Evolutionary conservation across 1,139 yeast species (phyloP).

Genomic region (Komagataea norvegica): DNA sequence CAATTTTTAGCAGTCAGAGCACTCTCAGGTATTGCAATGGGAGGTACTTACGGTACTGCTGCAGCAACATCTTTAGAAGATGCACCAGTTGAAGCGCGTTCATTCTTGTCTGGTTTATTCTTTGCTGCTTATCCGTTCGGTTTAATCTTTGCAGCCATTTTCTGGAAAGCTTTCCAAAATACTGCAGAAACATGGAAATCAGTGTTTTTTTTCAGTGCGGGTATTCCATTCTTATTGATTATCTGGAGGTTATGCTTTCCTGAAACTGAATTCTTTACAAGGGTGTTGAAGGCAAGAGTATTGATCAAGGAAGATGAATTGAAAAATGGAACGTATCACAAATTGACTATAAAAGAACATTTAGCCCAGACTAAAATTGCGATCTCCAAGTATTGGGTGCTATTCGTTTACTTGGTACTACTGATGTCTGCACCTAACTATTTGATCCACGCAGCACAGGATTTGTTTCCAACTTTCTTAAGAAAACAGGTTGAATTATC

Average conservation of each 20-base stretch:
- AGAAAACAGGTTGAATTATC: slow-evolving; percentile 36
- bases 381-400: slow-evolving; percentile 37
- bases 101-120: slow-evolving; percentile 39
- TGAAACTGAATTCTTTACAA: slow-evolving; percentile 28
- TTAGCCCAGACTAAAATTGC: slow-evolving; percentile 5
- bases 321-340: slow-evolving; percentile 11
- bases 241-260: slow-evolving; percentile 38
- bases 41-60: slow-evolving; percentile 44
- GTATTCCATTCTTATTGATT: slow-evolving; percentile 38
- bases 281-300: slow-evolving; percentile 23
- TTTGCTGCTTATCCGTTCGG: slow-evolving; percentile 41
- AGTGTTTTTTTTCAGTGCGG: slow-evolving; percentile 50
- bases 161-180: slow-evolving; percentile 36
- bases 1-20: slow-evolving; percentile 48
- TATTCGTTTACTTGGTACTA: slow-evolving; percentile 40
- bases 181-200: slow-evolving; percentile 43
- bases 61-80: slow-evolving; percentile 42
- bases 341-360: slow-evolving; percentile 23
- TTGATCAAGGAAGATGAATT: slow-evolving; percentile 35
- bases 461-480: slow-evolving; percentile 46
- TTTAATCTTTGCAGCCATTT: slow-evolving; percentile 38
- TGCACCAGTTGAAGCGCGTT: slow-evolving; percentile 37
- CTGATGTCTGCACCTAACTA: slow-evolving; percentile 49
- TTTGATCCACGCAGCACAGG: slow-evolving; percentile 53
- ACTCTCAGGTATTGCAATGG: slow-evolving; percentile 44